Evolutionary conservation across 148 eudicot species (phyloP), one percentile per base, ranked within the genome.

Genomic region (Dysphania ambrosioides): DNA sequence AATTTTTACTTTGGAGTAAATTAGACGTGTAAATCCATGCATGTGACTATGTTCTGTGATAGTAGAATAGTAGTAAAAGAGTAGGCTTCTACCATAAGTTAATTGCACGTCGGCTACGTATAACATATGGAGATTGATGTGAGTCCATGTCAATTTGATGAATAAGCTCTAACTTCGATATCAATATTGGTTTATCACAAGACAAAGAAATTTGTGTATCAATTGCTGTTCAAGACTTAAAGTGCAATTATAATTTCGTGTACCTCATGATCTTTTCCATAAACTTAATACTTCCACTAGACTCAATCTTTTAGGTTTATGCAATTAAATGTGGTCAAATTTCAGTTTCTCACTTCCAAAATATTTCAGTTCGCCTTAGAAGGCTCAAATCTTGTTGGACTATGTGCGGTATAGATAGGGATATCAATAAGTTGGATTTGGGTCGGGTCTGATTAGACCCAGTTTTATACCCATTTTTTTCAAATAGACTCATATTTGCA

Each of bases 1-100:
- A 30, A 16, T 32, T 64, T 74, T 74, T 35, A 79, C 66, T 79
- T 79, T 79, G 78, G 76, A 80, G 82, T 79, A 80, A 80, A 75
- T 64, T 80, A 75, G 75, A 80, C 66, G 79, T 80, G 82, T 75
- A 63, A 70, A 27, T 79, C 65, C 82, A 79, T 70, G 82, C 82
- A 79, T 70, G 82, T 79, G 82, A 63, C 47, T 3, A 73, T 60
- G 77, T 57, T 79, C 53, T 68, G 56, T 60, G 73, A 73, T 58
- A 41, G 72, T 78, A 44, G 65, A 79, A 73, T 58, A 41, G 72
- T 78, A 44, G 65, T 78, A 32, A 78, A 71, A 71, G 47, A 71
- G 18, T 62, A 70, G 71, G 65, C 76, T 78, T 78, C 36, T 66
- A 72, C 67, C 66, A 15, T 66, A 72, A 78, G 80, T 78, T 64